These are phyloP conservation scores for Trametes elegans DNA, from an alignment of 768 basidiomycete genomes.

Conservation along the genomic window DNA sequence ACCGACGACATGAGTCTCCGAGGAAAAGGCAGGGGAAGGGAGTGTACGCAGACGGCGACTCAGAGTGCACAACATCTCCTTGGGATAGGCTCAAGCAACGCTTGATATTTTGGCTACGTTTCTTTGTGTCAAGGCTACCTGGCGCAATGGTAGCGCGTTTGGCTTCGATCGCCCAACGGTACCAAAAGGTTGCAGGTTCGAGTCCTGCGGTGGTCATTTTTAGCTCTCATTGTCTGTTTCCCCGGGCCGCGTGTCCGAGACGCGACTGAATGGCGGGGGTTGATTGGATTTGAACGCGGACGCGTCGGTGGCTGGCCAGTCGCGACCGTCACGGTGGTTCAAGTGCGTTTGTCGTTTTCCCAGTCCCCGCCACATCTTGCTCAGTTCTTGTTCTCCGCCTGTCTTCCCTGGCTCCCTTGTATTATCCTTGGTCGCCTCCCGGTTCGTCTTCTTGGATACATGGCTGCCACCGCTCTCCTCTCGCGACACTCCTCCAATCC, in stretches of 20 bases:
- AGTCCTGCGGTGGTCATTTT: slow-evolving; percentile 85
- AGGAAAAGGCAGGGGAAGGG: not conserved
- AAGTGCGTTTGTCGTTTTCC: slow-evolving; percentile 1
- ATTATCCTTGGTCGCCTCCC: not conserved
- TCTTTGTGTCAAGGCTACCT: slow-evolving; percentile 53
- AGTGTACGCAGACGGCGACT: too few species aligned
- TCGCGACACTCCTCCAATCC: slow-evolving; percentile 78
- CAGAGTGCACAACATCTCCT: too few species aligned
- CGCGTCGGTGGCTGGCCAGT: slow-evolving; percentile 18
- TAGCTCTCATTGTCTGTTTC: not conserved
- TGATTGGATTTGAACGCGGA: too few species aligned
- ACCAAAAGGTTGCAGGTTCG: slow-evolving; percentile 98
- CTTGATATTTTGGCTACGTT: not conserved
- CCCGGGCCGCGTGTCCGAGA: slow-evolving; percentile 3
- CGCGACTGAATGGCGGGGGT: slow-evolving; percentile 2
- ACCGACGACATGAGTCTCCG: slow-evolving; percentile 12
- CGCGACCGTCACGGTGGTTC: not conserved
- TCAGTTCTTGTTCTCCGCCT: not conserved
- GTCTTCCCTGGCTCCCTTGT: not conserved
- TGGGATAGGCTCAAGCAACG: not conserved
- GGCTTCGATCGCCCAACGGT: slow-evolving; percentile 62
- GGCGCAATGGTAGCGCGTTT: slow-evolving; percentile 96
- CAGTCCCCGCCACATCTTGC: too few species aligned
- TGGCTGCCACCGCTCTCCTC: slow-evolving; percentile 42
- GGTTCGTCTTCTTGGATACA: slow-evolving; percentile 23